Base-by-base conservation (phyloP, 768 basidiomycete species). In the Leucocoprinus birnbaumii region DNA sequence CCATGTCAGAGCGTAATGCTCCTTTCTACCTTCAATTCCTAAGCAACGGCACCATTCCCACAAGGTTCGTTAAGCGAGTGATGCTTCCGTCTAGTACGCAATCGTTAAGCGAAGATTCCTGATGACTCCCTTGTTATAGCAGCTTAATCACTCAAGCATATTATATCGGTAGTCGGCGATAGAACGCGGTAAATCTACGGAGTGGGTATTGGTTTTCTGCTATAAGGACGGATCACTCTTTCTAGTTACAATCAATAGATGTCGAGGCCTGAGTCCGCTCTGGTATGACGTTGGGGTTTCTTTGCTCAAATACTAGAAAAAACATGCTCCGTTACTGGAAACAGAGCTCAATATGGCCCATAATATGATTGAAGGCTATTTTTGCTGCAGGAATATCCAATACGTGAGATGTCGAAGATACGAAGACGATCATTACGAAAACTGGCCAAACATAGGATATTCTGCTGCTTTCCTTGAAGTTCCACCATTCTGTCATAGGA, bases 1-100 rank as follows among this genome's bases (percentile, higher is more conserved):
- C 13, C 38, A 38, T 13, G 38, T 38, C 38, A 13, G 38, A 38
- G 38, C 16, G n/a, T 16, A 38, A 38, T 14, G 11, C 38, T 38
- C 16, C n/a, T 38, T 14, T 38, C 38, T 11, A 14, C 26, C 42
- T 43, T 49, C 48, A 14, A 43, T 19, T 43, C 49, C 16, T 27
- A 35, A 24, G 16, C 25, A 48, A 38, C 34, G 47, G n/a, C 16
- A 48, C 9, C 38, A 22, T 49, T 55, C 48, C 48, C 47, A 55
- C 49, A 35, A 21, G 13, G 48, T 22, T 55, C 52, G 47, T 19
- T 55, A 24, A 55, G 45, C 54, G 38, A 55, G 3, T 42, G 38
- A 46, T 46, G 31, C 8, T 41, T 55, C 54, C 54, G 54, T n/a
- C 27, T 40, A 55, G 47, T 18, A 34, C 54, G 54, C 54, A 55